Evolutionary conservation across 257 asterid genomes (phyloP).

Genomic region (Solanum neorickii): DNA sequence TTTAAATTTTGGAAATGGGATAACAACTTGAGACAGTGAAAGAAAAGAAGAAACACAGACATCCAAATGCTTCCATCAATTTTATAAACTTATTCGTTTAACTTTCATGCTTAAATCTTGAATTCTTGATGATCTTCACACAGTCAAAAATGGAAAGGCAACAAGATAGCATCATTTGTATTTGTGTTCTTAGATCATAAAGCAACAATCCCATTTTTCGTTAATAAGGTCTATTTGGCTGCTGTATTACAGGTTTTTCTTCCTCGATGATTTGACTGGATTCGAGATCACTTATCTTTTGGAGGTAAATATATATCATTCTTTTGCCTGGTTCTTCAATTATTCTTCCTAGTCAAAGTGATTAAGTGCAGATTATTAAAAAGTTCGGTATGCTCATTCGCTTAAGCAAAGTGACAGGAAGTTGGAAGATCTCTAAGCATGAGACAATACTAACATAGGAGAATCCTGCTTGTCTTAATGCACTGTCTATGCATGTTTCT

Average conservation of each 20-base stretch:
- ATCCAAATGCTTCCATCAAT: background rate
- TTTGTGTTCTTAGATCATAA: background rate
- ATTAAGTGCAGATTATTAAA: background rate
- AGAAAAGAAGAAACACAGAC: background rate
- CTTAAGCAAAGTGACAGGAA: background rate
- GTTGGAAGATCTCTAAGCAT: background rate
- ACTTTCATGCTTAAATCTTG: background rate
- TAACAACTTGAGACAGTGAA: too few species aligned
- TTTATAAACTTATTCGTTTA: background rate
- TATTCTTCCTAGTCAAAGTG: background rate
- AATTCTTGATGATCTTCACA: background rate
- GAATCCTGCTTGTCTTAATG: background rate
- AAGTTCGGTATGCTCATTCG: background rate
- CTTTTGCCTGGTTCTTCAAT: background rate
- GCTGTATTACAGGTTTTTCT: constrained; percentile 56
- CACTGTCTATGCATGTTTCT: too few species aligned
- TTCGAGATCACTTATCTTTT: constrained; percentile 83
- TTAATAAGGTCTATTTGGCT: background rate
- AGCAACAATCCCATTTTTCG: background rate
- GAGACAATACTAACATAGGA: background rate
- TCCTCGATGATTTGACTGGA: constrained; percentile 93
- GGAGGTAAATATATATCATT: constrained; percentile 37
- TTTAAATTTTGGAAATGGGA: background rate
- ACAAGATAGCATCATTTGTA: background rate
- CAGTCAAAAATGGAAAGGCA: background rate